Percentiles rank a stretch among this genome's conserved stretches.
Evolutionary conservation across 352 stramenopile genomes (phyloP).

Genomic region (Phytophthora sansomeana): DNA sequence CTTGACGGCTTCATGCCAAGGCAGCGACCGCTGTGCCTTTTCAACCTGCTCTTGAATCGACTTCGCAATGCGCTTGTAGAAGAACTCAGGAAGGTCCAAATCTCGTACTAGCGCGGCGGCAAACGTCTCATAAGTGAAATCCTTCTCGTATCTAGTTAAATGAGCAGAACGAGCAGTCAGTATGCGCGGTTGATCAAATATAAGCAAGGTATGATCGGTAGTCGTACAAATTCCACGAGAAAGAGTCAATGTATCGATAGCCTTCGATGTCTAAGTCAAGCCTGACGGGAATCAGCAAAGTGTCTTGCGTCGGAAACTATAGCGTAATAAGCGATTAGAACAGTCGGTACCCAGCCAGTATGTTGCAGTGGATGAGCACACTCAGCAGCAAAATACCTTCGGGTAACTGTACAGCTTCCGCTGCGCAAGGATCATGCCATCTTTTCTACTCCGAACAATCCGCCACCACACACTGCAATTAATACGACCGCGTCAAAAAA

Average conservation of each 20-base stretch:
- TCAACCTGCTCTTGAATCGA: slow-evolving; percentile 78
- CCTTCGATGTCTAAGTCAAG: slow-evolving; percentile 83
- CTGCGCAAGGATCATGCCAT: slow-evolving; percentile 49
- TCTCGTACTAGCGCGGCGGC: slow-evolving; percentile 73
- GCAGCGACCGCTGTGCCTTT: slow-evolving; percentile 60
- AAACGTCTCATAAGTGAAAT: slow-evolving; percentile 83
- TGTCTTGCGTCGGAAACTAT: slow-evolving; percentile 59
- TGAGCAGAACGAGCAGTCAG: slow-evolving; percentile 3
- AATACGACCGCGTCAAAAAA: not conserved
- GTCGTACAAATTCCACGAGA: slow-evolving; percentile 78
- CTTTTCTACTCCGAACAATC: slow-evolving; percentile 31
- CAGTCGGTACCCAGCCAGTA: not conserved
- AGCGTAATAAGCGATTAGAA: not conserved
- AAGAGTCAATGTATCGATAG: slow-evolving; percentile 86
- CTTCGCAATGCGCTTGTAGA: slow-evolving; percentile 70
- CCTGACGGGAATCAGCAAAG: slow-evolving; percentile 70
- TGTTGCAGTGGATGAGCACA: not conserved
- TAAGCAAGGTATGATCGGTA: too few relatives aligned
- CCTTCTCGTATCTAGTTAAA: slow-evolving; percentile 62
- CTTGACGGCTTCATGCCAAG: slow-evolving; percentile 63
- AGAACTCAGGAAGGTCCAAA: slow-evolving; percentile 76
- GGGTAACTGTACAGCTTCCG: slow-evolving; percentile 79
- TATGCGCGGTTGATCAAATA: not conserved
- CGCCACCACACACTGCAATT: not conserved
- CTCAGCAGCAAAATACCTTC: slow-evolving; percentile 50